These are phyloP conservation scores for Phytophthora pluvialis DNA, from an alignment of 352 stramenopile genomes.

Conservation along the genomic window DNA sequence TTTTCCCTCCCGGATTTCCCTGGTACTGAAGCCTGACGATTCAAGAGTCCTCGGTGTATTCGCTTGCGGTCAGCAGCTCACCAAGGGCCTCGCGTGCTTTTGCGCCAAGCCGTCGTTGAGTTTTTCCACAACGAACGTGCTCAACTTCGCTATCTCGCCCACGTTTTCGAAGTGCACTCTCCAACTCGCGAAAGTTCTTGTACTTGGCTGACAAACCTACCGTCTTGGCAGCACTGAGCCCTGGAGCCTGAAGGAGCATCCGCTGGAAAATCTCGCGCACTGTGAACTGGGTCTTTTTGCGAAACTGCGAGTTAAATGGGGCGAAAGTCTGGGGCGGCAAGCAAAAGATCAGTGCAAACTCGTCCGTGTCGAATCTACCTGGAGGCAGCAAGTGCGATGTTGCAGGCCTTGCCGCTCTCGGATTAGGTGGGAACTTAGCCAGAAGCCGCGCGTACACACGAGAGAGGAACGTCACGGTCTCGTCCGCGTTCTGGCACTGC, in stretches of 20 bases:
- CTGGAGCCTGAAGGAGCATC: slow-evolving; percentile 84
- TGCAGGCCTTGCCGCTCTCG: background rate
- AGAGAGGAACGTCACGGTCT: slow-evolving; percentile 77
- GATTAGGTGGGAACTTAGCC: slow-evolving; percentile 49
- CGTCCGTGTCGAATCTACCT: slow-evolving; percentile 1
- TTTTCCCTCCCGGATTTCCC: too few relatives aligned
- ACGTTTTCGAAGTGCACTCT: slow-evolving; percentile 41
- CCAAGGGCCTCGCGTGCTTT: slow-evolving; percentile 43
- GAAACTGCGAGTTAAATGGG: slow-evolving; percentile 78
- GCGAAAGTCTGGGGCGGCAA: slow-evolving; percentile 51
- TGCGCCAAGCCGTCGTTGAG: slow-evolving; percentile 49
- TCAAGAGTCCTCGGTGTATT: slow-evolving; percentile 42
- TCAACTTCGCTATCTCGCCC: slow-evolving; percentile 46
- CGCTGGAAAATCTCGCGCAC: slow-evolving; percentile 80
- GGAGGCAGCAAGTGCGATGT: slow-evolving; percentile 27
- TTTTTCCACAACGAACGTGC: slow-evolving; percentile 56
- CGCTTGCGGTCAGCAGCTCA: slow-evolving; percentile 40
- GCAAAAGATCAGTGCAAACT: slow-evolving; percentile 53
- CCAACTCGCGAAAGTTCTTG: slow-evolving; percentile 60
- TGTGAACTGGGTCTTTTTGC: slow-evolving; percentile 77
- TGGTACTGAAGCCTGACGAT: background rate
- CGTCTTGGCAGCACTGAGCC: slow-evolving; percentile 62
- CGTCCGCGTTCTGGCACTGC: slow-evolving; percentile 74
- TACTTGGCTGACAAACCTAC: slow-evolving; percentile 49
- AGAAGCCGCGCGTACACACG: slow-evolving; percentile 71